These are phyloP conservation scores for Colletotrichum viniferum DNA, from an alignment of 2,329 filamentous ascomycete genomes.

Conservation along the genomic window DNA sequence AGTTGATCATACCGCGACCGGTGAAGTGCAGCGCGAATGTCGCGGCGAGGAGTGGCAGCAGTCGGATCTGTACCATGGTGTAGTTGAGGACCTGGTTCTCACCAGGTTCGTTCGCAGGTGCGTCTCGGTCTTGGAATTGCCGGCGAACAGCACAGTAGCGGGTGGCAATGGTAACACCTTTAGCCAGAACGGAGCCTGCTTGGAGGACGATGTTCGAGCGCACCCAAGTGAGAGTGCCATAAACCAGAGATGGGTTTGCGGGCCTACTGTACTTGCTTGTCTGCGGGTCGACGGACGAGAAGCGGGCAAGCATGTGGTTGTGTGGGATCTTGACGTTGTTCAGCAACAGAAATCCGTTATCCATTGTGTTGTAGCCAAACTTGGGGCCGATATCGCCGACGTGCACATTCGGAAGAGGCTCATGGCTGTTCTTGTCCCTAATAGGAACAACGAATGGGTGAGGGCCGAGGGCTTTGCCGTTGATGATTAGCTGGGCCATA, in stretches of 20 bases:
- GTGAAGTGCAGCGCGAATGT: constrained; percentile 83
- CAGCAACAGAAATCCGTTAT: constrained; percentile 80
- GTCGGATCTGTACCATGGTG: constrained; percentile 78
- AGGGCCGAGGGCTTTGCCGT: constrained; percentile 72
- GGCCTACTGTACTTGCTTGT: constrained; percentile 73
- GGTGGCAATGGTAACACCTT: constrained; percentile 79
- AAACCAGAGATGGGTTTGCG: constrained; percentile 69
- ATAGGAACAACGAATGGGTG: constrained; percentile 82
- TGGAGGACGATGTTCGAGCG: constrained; percentile 76
- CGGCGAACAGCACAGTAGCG: constrained; percentile 75
- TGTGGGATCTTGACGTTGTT: constrained; percentile 79
- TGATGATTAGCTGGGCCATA: constrained; percentile 76
- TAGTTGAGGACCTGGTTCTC: constrained; percentile 83
- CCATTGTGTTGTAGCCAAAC: constrained; percentile 81
- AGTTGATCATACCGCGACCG: constrained; percentile 74
- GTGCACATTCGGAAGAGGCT: constrained; percentile 71
- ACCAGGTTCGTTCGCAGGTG: constrained; percentile 56
- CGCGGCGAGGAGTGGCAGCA: constrained; percentile 73
- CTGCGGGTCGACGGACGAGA: constrained; percentile 65
- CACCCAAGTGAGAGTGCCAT: constrained; percentile 78
- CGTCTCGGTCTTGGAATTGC: constrained; percentile 80
- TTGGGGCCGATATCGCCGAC: constrained; percentile 84
- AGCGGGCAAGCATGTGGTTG: constrained; percentile 56
- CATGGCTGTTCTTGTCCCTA: constrained; percentile 71
- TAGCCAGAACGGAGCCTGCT: constrained; percentile 72